These are phyloP conservation scores for Cadophora luteo-olivacea DNA, from an alignment of 2,329 filamentous ascomycete genomes.

Conservation along the genomic window DNA sequence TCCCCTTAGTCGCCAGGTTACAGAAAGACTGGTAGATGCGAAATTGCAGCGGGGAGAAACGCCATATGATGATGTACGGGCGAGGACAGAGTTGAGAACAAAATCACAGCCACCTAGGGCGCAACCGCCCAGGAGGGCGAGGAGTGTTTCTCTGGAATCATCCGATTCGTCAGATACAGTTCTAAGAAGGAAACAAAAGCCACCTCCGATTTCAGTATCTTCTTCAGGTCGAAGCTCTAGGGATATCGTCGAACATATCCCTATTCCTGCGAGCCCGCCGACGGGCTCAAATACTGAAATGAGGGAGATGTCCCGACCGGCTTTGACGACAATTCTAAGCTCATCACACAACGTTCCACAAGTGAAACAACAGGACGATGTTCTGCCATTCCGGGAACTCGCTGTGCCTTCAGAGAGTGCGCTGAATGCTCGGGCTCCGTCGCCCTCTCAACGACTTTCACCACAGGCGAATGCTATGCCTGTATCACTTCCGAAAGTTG, in stretches of 20 bases:
- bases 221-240: constrained; percentile 28
- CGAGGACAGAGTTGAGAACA: constrained; percentile 25
- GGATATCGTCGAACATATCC: constrained; percentile 39
- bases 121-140: constrained; percentile 33
- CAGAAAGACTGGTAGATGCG: constrained; percentile 41
- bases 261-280: constrained; percentile 30
- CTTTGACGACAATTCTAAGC: constrained; percentile 37
- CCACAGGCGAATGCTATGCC: constrained; percentile 36
- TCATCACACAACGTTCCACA: constrained; percentile 35
- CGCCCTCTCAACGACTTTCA: constrained; percentile 29
- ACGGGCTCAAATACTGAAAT: constrained; percentile 28
- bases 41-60: constrained; percentile 42
- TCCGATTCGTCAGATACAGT: constrained; percentile 32
- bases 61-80: constrained; percentile 35
- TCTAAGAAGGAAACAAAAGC: constrained; percentile 36
- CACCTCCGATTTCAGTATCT: constrained; percentile 37
- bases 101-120: constrained; percentile 27
- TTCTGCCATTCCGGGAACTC: constrained; percentile 30
- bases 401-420: constrained; percentile 30
- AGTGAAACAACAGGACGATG: constrained; percentile 19
- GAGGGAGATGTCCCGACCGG: constrained; percentile 33
- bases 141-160: constrained; percentile 34
- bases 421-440: constrained; percentile 26
- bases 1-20: constrained; percentile 40
- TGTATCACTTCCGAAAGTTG: constrained; percentile 29